Conservation (phyloP, 176 grass and related monocot species). For the Thinopyrum elongatum region DNA sequence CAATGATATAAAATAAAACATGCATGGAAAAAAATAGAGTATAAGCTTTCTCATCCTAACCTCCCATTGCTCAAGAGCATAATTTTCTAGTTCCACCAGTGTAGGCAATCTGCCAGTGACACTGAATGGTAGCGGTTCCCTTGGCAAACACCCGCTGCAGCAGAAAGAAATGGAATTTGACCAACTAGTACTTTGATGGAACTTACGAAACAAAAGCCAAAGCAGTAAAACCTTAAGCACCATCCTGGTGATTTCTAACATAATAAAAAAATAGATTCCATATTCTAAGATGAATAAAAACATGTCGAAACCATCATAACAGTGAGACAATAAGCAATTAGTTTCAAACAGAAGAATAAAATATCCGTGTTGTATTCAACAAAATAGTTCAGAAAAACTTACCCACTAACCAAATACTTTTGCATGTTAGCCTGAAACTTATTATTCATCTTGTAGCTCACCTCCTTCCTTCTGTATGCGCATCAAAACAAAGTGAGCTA, state of each 20-base stretch:
- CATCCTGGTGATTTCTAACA: not conserved
- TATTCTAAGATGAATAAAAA: not conserved
- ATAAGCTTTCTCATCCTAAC: constrained; percentile 33
- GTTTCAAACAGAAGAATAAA: constrained; percentile 14
- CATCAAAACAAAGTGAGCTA: constrained; percentile 8
- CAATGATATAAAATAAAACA: constrained; percentile 18
- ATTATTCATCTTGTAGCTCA: constrained; percentile 81
- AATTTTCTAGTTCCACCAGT: constrained; percentile 62
- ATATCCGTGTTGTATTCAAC: not conserved
- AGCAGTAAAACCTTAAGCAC: not conserved
- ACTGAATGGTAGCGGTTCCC: constrained; percentile 63
- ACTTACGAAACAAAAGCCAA: not conserved
- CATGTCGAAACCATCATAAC: not conserved
- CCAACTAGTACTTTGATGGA: not conserved
- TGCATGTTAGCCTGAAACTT: constrained; percentile 92
- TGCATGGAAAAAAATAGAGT: constrained; percentile 9
- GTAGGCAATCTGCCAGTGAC: constrained; percentile 72
- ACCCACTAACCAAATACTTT: constrained; percentile 80
- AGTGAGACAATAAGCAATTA: not conserved
- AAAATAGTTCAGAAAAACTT: constrained; percentile 15
- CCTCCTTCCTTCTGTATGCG: constrained; percentile 65
- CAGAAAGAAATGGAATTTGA: constrained; percentile 12
- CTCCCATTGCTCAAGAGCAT: constrained; percentile 92
- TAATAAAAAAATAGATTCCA: not conserved
- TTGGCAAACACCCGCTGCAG: constrained; percentile 80